Evolutionary conservation across 129 eudicot genomes (phyloP).

Genomic region (Sambucus nigra): DNA sequence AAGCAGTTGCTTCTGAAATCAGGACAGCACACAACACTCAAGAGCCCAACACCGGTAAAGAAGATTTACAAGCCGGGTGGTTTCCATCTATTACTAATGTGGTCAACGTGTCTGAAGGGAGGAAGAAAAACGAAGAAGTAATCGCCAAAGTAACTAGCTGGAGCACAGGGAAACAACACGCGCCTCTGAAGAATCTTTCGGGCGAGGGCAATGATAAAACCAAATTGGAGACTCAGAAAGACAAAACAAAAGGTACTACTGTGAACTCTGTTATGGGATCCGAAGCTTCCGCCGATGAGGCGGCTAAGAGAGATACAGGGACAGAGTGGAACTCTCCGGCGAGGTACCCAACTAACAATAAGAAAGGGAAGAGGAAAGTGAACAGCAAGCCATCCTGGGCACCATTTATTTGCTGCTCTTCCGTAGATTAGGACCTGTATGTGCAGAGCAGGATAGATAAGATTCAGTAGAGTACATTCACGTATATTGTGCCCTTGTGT

Average conservation of each 20-base stretch:
- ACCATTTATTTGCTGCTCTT: conserved; percentile 77
- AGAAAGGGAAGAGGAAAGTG: conserved; percentile 51
- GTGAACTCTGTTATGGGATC: conserved; percentile 22
- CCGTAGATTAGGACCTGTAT: too few relatives aligned
- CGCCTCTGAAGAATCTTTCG: conserved; percentile 42
- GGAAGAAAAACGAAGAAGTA: conserved; percentile 61
- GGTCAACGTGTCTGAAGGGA: conserved; percentile 43
- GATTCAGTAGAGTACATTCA: too few relatives aligned
- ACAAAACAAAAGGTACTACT: conserved; percentile 21
- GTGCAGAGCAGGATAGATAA: too few relatives aligned
- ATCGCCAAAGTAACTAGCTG: conserved; percentile 66
- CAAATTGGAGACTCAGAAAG: conserved; percentile 22
- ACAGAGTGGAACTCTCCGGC: conserved; percentile 67
- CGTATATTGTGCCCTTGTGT: too few relatives aligned
- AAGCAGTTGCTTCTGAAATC: conserved; percentile 18
- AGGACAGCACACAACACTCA: conserved; percentile 24
- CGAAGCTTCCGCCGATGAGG: conserved; percentile 20
- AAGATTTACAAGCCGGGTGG: conserved; percentile 32
- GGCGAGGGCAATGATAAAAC: conserved; percentile 37
- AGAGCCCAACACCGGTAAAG: conserved; percentile 23
- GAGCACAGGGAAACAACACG: conserved; percentile 48
- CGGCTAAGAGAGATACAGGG: conserved; percentile 19
- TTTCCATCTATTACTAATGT: conserved; percentile 38
- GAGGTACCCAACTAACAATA: conserved; percentile 40
- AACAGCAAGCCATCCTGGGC: conserved; percentile 52